These are phyloP conservation scores for Scenedesmus sp. DNA, from an alignment of 163 green algal species.

Conservation along the genomic window DNA sequence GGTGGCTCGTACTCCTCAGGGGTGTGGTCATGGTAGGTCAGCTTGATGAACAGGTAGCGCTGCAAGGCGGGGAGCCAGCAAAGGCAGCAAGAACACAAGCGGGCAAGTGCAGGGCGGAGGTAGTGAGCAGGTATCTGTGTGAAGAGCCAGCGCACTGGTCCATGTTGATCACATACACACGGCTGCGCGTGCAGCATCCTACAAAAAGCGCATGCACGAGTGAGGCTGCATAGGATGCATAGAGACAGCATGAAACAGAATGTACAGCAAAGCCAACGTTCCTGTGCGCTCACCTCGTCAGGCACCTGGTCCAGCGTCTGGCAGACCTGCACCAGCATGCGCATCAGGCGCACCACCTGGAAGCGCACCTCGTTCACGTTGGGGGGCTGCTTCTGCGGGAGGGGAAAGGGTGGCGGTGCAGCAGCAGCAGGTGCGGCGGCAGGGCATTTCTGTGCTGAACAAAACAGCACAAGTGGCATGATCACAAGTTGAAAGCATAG, in stretches of 20 bases:
- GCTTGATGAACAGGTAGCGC: conserved; percentile 88
- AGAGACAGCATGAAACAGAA: too few relatives aligned
- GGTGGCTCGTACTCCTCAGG: conserved; percentile 87
- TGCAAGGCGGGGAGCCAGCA: conserved; percentile 28
- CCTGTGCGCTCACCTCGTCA: conserved; percentile 59
- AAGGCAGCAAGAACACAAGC: background rate
- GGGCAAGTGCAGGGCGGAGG: background rate
- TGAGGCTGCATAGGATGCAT: too few relatives aligned
- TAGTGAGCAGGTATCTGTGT: too few relatives aligned
- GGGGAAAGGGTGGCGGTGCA: background rate
- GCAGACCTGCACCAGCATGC: conserved; percentile 82
- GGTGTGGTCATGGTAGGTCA: conserved; percentile 82
- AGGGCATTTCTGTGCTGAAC: background rate
- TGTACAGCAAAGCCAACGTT: too few relatives aligned
- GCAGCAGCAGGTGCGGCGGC: background rate
- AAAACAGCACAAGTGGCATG: background rate
- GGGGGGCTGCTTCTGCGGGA: conserved; percentile 7
- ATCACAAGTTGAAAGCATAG: too few relatives aligned
- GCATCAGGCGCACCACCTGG: conserved; percentile 81
- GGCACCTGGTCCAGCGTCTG: conserved; percentile 82
- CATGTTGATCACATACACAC: background rate
- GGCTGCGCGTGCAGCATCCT: background rate
- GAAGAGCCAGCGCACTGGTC: too few relatives aligned
- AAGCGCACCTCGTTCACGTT: conserved; percentile 59
- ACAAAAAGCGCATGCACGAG: background rate